Percentiles rank a stretch among this genome's conserved stretches.
Evolutionary conservation across 352 stramenopile species (phyloP).

Genomic region (Phytophthora hybrid): DNA sequence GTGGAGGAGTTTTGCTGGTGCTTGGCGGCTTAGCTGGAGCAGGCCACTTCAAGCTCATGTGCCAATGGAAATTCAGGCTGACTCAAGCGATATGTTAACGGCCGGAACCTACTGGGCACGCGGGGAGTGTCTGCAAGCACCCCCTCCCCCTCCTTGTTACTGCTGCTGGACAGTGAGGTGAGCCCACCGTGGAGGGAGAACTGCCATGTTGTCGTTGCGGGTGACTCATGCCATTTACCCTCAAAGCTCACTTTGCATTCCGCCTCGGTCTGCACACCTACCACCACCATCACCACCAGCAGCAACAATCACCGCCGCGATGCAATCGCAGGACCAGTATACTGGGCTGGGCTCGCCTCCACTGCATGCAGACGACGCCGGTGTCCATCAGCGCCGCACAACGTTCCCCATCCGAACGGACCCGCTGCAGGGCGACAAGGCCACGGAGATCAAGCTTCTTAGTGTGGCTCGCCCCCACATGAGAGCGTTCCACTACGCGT

Average conservation of each 20-base stretch:
- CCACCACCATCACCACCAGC: neutral
- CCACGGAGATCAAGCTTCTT: constrained; percentile 44
- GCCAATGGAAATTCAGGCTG: constrained; percentile 21
- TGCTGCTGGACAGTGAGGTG: neutral
- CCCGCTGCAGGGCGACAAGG: constrained; percentile 44
- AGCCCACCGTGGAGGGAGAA: neutral
- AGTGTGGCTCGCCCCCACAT: constrained; percentile 83
- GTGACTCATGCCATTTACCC: neutral
- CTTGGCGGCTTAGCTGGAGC: neutral
- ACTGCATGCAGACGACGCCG: constrained; percentile 46
- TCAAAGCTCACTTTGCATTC: constrained; percentile 37
- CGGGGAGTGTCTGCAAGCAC: constrained; percentile 20
- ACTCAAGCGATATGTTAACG: constrained; percentile 14
- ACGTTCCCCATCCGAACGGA: constrained; percentile 47
- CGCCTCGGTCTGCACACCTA: neutral
- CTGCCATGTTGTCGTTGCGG: neutral
- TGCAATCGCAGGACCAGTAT: constrained; percentile 28
- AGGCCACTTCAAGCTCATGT: neutral
- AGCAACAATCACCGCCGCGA: constrained; percentile 13
- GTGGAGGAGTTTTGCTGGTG: neutral
- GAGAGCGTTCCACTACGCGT: constrained; percentile 93
- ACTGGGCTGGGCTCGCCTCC: constrained; percentile 27
- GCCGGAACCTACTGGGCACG: constrained; percentile 8
- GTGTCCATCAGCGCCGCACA: constrained; percentile 53
- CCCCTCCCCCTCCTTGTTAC: neutral